Evolutionary conservation across 257 asterid species (phyloP).

Genomic region (Scutellaria minor): DNA sequence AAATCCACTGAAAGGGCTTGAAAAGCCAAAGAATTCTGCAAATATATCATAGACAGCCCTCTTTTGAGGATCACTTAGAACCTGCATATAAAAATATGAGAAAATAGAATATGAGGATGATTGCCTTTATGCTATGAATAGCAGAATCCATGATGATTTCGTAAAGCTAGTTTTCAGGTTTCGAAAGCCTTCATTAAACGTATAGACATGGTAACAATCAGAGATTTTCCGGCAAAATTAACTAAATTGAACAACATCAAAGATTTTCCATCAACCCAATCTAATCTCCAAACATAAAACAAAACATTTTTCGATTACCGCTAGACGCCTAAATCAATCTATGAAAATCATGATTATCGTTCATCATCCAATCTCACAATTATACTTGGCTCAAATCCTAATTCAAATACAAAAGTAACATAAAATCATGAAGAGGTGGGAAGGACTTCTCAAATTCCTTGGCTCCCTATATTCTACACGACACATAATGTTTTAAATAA

Average conservation of each 20-base stretch:
- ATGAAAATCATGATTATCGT: neutral
- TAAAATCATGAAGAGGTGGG: neutral
- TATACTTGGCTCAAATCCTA: neutral
- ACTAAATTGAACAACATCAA: neutral
- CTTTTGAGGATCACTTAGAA: slow-evolving; percentile 83
- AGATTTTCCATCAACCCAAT: neutral
- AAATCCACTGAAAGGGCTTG: slow-evolving; percentile 68
- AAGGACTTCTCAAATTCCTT: too few relatives aligned
- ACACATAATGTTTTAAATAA: too few relatives aligned
- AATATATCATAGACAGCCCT: slow-evolving; percentile 81
- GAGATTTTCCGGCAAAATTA: neutral
- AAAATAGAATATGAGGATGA: neutral
- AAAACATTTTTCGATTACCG: neutral
- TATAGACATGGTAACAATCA: neutral
- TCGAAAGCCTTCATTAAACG: neutral
- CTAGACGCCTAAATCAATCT: neutral
- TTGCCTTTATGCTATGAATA: neutral
- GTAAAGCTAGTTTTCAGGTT: neutral
- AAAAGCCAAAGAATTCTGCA: slow-evolving; percentile 76
- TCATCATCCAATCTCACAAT: slow-evolving; percentile 1
- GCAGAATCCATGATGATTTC: neutral
- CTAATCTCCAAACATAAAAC: neutral
- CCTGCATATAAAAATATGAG: slow-evolving; percentile 44
- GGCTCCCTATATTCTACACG: too few relatives aligned
- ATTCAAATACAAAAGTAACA: neutral